Evolutionary conservation across 169 alveolate species (phyloP), one percentile per base, ranked within the genome.

Genomic region (Eimeria acervulina): DNA sequence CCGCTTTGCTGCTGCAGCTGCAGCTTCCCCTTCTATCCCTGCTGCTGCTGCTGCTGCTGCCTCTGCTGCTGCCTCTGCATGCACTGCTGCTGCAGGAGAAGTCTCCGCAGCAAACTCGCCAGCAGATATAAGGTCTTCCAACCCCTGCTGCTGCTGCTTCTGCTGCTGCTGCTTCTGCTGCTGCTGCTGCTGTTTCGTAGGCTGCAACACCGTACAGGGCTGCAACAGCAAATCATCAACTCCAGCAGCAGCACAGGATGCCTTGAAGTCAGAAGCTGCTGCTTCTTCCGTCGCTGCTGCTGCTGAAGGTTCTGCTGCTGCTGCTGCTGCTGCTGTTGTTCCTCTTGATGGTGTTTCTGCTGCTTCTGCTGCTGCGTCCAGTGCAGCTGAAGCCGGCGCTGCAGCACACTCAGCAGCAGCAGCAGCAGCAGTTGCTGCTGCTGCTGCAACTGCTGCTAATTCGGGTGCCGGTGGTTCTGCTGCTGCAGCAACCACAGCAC

Each of bases 361-460:
- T 63, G 97, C 95, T 66, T 95, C 97, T 17, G 97, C 97, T 13
- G 97, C 97, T 38, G 96, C 96, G 76, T 40, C 55, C 59, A 31
- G 40, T 7, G 33, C 31, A 28, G 55, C 51, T 88, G 78, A 0
- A 6, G 10, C 47, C n/a, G 83, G 44, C n/a, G 83, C 83, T 36
- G 40, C 83, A 3, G 74, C 74, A 23, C 5, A 8, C 33, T 6
- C 74, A 23, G 74, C 74, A 23, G 74, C 74, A 23, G 74, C 74
- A 23, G 74, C 74, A 23, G 74, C 74, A 23, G 74, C n/a, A 8
- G 74, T 63, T 63, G 74, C 33, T 63, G 74, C 74, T 63, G 36
- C 74, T 19, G 74, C 74, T 63, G 8, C 26, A 8, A 21, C 74
- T 63, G 74, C n/a, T 63, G 74, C 74, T 7, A 19, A 10, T 52